Evolutionary conservation across 495 filamentous ascomycete genomes (phyloP).

Genomic region (Staphylotrichum tortipilum): DNA sequence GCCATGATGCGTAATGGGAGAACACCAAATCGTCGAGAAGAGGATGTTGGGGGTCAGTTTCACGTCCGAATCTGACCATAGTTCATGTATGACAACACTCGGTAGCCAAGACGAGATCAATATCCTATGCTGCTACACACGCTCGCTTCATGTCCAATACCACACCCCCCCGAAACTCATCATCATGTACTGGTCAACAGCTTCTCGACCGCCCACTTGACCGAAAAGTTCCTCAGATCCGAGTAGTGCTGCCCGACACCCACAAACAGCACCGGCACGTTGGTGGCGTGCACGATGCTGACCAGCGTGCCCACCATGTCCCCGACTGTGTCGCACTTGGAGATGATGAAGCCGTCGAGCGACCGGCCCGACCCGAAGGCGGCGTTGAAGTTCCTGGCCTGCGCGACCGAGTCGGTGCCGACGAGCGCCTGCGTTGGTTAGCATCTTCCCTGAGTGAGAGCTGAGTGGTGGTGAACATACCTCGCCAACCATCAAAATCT

Average conservation of each 20-base stretch:
- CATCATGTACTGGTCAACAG: constrained; percentile 46
- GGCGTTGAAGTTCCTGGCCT: constrained; percentile 91
- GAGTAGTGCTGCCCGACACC: constrained; percentile 96
- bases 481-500: constrained; percentile 98
- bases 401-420: constrained; percentile 86
- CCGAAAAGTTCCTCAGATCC: constrained; percentile 85
- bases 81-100: too few species aligned
- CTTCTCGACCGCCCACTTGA: constrained; percentile 77
- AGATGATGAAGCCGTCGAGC: constrained; percentile 93
- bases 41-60: too few species aligned
- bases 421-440: constrained; percentile 59
- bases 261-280: constrained; percentile 88
- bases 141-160: too few species aligned
- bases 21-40: too few species aligned
- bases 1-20: too few species aligned
- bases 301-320: constrained; percentile 98
- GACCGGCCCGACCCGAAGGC: constrained; percentile 75
- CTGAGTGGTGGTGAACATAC: constrained; percentile 24
- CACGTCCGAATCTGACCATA: too few species aligned
- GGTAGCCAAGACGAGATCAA: neutral
- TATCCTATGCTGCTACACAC: neutral
- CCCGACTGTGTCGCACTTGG: constrained; percentile 95
- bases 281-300: constrained; percentile 95
- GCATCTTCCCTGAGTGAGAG: neutral
- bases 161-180: too few species aligned